phyloP scores from a whole-genome alignment of 202 grass and related monocot genomes.

The Cymbopogon flexuosus region DNA sequence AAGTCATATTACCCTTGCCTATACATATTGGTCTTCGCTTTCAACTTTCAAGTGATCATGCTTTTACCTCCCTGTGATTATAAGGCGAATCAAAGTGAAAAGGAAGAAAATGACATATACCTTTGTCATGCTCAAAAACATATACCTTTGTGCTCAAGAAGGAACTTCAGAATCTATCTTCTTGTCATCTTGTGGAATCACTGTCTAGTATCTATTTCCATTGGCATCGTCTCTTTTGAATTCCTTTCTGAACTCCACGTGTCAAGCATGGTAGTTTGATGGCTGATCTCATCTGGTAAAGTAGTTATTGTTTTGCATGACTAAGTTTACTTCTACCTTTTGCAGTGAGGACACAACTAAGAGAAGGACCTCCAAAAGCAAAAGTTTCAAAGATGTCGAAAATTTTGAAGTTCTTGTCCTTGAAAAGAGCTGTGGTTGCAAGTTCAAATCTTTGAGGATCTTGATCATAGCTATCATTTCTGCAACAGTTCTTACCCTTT shows the following conservation, averaged over 20 bases:
- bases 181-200: constrained; percentile 5
- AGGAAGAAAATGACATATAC: constrained; percentile 24
- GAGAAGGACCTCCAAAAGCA: constrained; percentile 43
- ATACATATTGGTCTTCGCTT: not conserved
- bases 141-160: constrained; percentile 13
- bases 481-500: constrained; percentile 47
- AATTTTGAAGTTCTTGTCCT: constrained; percentile 50
- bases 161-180: constrained; percentile 14
- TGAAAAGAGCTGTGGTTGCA: constrained; percentile 56
- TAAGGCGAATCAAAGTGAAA: constrained; percentile 32
- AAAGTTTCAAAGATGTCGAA: constrained; percentile 53
- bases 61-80: constrained; percentile 21
- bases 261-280: not conserved
- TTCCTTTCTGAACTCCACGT: not conserved
- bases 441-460: constrained; percentile 55
- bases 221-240: not conserved
- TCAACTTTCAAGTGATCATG: constrained; percentile 19
- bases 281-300: constrained; percentile 8
- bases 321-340: constrained; percentile 17
- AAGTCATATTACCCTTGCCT: not conserved
- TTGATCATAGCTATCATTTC: constrained; percentile 51
- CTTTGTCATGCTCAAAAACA: not conserved
- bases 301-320: not conserved
- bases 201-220: not conserved
- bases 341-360: constrained; percentile 62